Base-by-base conservation (phyloP, 192 early-diverging fungal species). In the Mortierella antarctica region DNA sequence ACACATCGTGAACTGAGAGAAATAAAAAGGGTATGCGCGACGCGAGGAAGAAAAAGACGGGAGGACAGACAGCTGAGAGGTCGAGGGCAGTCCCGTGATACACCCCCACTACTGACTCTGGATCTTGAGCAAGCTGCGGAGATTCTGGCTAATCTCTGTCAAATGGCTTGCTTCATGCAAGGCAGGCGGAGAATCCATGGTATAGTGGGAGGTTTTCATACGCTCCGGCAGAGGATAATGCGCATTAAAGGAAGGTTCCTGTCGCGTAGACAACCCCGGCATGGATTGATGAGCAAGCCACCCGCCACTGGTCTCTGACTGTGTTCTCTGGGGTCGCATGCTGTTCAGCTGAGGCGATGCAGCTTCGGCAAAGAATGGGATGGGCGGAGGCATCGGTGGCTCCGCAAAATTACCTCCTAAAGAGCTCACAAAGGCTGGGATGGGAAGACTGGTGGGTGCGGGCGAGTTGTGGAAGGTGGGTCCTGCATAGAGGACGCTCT, bases 401-500 rank as follows among this genome's bases (percentile, higher is more conserved):
- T 66, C 17, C 7, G 56, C n/a, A 31, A 31, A 31, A 3, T 31
- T 13, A 23, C 51, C 45, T 21, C 51, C 62, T 18, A 41, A 64
- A 7, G 60, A 48, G n/a, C 67, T 65, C 20, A 55, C 41, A 51
- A 85, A 85, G 20, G 85, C 68, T 47, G 88, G 88, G 45, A 89
- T 83, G 17, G 88, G 88, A 21, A 89, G 78, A 39, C 82, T 74
- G 50, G 82, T 86, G 6, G 88, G 86, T 13, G 85, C 86, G 57
- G 88, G 88, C 40, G 88, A 75, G 59, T 89, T 89, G 50, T 86
- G 83, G 61, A 89, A 89, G 17, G 84, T 85, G 40, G 88, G 86
- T 61, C 88, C 88, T 17, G 88, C 88, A 68, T 87, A 89, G 20
- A 84, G 63, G 3, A 49, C 42, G 23, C 17, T 63, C 61, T 63